Conservation (phyloP, 352 stramenopile genomes). For the Globisporangium acanthophoron region DNA sequence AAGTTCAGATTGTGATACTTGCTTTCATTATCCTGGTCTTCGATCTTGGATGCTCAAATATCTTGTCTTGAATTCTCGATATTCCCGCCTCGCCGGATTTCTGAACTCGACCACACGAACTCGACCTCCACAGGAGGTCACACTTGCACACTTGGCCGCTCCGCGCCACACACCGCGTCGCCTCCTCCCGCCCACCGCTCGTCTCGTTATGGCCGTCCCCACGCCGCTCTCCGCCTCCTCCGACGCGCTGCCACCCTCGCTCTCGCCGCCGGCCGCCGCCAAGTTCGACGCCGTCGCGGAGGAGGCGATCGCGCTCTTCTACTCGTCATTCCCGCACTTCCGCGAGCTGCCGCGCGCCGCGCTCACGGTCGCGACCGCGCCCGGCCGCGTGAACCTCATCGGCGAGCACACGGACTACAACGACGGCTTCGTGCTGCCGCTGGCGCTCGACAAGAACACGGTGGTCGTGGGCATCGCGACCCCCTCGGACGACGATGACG, state of each 20-base stretch:
- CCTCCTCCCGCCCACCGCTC: no score
- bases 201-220: not conserved
- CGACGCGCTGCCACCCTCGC: not conserved
- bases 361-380: slow-evolving; percentile 67
- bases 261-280: slow-evolving; percentile 2
- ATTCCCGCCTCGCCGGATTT: not conserved
- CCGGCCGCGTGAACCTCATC: slow-evolving; percentile 96
- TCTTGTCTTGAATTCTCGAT: not conserved
- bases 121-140: not conserved
- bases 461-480: slow-evolving; percentile 65
- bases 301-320: slow-evolving; percentile 57
- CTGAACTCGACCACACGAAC: not conserved
- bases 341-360: slow-evolving; percentile 26
- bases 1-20: not conserved
- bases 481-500: slow-evolving; percentile 19
- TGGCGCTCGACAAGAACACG: slow-evolving; percentile 90
- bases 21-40: not conserved
- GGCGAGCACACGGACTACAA: slow-evolving; percentile 97
- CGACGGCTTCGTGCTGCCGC: slow-evolving; percentile 93
- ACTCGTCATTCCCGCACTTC: slow-evolving; percentile 39
- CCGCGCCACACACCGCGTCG: no score
- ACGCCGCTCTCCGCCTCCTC: not conserved
- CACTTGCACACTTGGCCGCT: no score
- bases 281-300: slow-evolving; percentile 32
- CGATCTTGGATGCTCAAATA: not conserved